These are phyloP conservation scores for Naganishia albida DNA, from an alignment of 1,284 basidiomycete species.

Conservation along the genomic window DNA sequence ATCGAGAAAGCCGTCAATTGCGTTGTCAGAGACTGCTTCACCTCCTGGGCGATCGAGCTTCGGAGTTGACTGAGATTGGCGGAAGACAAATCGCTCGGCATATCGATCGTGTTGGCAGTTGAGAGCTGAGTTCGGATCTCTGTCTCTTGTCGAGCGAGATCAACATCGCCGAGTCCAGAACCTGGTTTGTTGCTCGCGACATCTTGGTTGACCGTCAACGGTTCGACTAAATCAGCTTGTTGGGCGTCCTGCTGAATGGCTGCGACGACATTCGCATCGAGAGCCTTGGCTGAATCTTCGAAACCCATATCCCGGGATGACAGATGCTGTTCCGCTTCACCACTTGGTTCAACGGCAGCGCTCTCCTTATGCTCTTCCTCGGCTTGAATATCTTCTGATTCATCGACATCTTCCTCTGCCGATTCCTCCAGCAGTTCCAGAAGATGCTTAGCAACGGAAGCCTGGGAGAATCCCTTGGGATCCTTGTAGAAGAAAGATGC, in stretches of 20 bases:
- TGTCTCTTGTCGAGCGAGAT: slow-evolving; percentile 15
- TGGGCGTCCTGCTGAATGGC: slow-evolving; percentile 3
- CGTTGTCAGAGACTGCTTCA: slow-evolving; percentile 9
- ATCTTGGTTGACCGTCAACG: slow-evolving; percentile 14
- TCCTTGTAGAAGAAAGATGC: slow-evolving; percentile 29
- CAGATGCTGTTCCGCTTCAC: background rate
- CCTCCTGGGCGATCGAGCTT: slow-evolving; percentile 3
- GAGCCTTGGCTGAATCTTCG: background rate
- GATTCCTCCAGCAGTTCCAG: slow-evolving; percentile 14
- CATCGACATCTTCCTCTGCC: slow-evolving; percentile 17
- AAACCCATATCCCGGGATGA: background rate
- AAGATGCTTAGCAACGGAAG: slow-evolving; percentile 7
- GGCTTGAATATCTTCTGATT: background rate
- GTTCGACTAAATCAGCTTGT: background rate
- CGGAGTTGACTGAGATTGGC: background rate
- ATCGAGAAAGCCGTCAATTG: slow-evolving; percentile 14
- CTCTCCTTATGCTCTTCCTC: background rate
- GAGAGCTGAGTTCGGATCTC: background rate
- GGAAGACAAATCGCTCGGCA: background rate
- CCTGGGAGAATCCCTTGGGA: slow-evolving; percentile 29
- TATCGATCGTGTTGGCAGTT: background rate
- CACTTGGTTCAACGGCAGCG: background rate
- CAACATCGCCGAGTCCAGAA: slow-evolving; percentile 14
- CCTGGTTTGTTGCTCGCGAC: slow-evolving; percentile 18
- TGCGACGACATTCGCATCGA: slow-evolving; percentile 10